phyloP scores from a whole-genome alignment of 805 yeast genomes.

The Wickerhamiella azyma region DNA sequence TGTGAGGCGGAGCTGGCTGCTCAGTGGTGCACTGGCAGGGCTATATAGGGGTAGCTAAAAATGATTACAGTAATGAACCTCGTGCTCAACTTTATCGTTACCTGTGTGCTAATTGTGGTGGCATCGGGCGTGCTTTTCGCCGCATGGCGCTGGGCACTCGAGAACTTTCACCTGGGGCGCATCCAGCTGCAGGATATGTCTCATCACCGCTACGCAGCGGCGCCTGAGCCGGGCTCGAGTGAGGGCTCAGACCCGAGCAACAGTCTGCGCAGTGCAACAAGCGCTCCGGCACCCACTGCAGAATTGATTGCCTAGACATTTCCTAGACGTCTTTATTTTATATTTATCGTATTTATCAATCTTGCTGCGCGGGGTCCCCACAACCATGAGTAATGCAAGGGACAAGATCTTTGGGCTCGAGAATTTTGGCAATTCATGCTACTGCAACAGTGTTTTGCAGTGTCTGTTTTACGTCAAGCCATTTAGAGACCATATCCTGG shows the following conservation, averaged over 20 bases:
- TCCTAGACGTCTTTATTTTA: neutral
- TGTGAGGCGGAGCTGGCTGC: too few relatives aligned
- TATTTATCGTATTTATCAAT: neutral
- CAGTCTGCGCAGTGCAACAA: neutral
- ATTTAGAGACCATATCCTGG: slow-evolving; percentile 45
- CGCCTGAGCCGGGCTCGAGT: too few relatives aligned
- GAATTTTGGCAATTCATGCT: slow-evolving; percentile 58
- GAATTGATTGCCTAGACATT: neutral
- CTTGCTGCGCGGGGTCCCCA: neutral
- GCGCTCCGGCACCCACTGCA: neutral
- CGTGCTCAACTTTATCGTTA: slow-evolving; percentile 10
- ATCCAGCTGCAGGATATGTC: slow-evolving; percentile 17
- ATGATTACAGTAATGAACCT: slow-evolving; percentile 1
- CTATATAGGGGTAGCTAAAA: too few relatives aligned
- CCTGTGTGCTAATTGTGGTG: slow-evolving; percentile 8
- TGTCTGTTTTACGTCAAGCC: slow-evolving; percentile 63
- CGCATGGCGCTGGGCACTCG: slow-evolving; percentile 17
- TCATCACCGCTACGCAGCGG: slow-evolving; percentile 4
- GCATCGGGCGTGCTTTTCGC: slow-evolving; percentile 12
- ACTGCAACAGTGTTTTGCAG: slow-evolving; percentile 85
- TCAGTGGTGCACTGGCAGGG: too few relatives aligned
- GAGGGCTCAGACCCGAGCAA: neutral
- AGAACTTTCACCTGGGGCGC: slow-evolving; percentile 18
- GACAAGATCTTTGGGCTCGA: slow-evolving; percentile 32
- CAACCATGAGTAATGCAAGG: neutral